Percentiles rank a stretch among this genome's conserved stretches.
Evolutionary conservation across 2,329 filamentous ascomycete species (phyloP).

Genomic region (Neoscytalidium dimidiatum): DNA sequence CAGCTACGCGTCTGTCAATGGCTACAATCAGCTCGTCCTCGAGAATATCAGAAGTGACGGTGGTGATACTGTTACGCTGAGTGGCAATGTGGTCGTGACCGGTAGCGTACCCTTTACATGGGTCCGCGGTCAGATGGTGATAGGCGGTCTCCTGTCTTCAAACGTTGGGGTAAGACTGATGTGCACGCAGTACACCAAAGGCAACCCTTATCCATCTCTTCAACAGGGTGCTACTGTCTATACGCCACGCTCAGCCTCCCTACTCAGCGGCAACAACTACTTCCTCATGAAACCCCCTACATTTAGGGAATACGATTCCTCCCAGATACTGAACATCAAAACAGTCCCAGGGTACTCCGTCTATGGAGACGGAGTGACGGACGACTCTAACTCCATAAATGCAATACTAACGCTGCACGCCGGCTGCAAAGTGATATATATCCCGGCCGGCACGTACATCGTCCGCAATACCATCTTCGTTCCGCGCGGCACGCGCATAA

Average conservation of each 20-base stretch:
- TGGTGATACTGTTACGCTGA: neutral
- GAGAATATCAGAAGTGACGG: constrained; percentile 15
- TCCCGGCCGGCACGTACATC: constrained; percentile 25
- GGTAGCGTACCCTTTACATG: constrained; percentile 12
- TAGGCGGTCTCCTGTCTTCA: neutral
- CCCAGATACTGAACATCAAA: constrained; percentile 19
- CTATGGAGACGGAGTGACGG: constrained; percentile 10
- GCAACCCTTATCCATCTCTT: neutral
- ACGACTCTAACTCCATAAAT: constrained; percentile 18
- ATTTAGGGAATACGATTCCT: constrained; percentile 4
- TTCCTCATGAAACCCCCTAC: constrained; percentile 18
- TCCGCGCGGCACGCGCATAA: constrained; percentile 21
- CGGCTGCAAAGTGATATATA: constrained; percentile 19
- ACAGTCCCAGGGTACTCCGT: neutral
- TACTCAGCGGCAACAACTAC: neutral
- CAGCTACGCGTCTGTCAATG: neutral
- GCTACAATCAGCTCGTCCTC: constrained; percentile 14
- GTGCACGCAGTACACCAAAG: neutral
- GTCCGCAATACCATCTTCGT: constrained; percentile 24
- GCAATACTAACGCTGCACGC: constrained; percentile 7
- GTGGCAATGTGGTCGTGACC: neutral
- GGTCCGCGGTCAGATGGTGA: constrained; percentile 1
- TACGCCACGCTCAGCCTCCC: neutral
- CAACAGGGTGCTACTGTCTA: neutral
- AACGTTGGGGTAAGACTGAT: neutral